A percentile compares a stretch with the other conserved stretches of the same genome.
Conservation (phyloP, 78 protist genomes). For the Protostelium mycophagum region DNA sequence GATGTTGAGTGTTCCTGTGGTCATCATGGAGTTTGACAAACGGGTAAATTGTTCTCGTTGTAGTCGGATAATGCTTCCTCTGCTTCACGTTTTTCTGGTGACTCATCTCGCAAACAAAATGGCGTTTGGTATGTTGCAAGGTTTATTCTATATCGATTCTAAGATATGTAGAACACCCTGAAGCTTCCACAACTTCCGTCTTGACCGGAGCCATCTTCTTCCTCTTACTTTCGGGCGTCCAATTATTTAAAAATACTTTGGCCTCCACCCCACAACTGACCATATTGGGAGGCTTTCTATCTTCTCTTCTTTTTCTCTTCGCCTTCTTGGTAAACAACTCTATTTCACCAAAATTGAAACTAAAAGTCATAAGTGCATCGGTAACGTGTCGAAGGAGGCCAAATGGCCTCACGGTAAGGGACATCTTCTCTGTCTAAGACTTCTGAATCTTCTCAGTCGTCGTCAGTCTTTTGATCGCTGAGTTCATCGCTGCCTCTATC, state of each 20-base stretch:
- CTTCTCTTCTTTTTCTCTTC: neutral
- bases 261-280: neutral
- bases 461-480: neutral
- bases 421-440: neutral
- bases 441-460: neutral
- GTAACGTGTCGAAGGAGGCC: neutral
- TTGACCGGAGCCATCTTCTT: neutral
- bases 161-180: too few relatives aligned
- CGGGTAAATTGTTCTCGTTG: too few relatives aligned
- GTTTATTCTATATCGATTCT: too few relatives aligned
- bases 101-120: too few relatives aligned
- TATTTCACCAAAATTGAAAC: neutral
- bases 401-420: neutral
- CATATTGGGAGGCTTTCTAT: neutral
- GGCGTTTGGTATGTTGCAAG: too few relatives aligned
- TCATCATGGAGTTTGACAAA: too few relatives aligned
- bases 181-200: neutral
- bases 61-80: too few relatives aligned
- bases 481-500: neutral
- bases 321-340: neutral
- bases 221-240: neutral
- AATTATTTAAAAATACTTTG: neutral
- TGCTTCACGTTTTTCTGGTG: too few relatives aligned
- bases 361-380: neutral
- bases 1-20: slow-evolving; percentile 29